Percentiles rank a stretch among this genome's conserved stretches.
Evolutionary conservation across 1,284 basidiomycete species (phyloP).

Genomic region (Cryptococcus wingfieldii): DNA sequence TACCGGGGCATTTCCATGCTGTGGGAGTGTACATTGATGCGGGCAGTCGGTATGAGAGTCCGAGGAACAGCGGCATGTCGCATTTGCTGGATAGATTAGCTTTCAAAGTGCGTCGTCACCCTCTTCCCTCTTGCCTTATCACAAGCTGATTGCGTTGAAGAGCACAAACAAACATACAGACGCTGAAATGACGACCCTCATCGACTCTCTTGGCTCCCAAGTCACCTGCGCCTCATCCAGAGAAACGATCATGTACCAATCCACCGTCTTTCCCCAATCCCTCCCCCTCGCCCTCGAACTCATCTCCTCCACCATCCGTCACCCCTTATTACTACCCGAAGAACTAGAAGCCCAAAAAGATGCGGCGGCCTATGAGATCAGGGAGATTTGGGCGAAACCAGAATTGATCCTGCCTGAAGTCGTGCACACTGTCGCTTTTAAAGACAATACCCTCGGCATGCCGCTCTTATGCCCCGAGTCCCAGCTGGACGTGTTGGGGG

Average conservation of each 20-base stretch:
- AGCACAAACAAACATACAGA: slow-evolving; percentile 52
- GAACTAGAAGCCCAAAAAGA: slow-evolving; percentile 82
- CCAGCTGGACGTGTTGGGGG: slow-evolving; percentile 67
- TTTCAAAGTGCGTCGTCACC: slow-evolving; percentile 72
- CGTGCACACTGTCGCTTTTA: slow-evolving; percentile 80
- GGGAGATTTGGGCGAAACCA: slow-evolving; percentile 82
- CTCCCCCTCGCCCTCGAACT: slow-evolving; percentile 78
- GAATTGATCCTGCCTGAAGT: slow-evolving; percentile 95
- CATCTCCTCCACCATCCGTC: slow-evolving; percentile 84
- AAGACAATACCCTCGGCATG: slow-evolving; percentile 76
- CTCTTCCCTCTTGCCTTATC: neutral
- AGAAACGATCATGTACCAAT: slow-evolving; percentile 98
- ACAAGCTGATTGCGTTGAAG: slow-evolving; percentile 24
- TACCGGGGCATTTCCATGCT: slow-evolving; percentile 91
- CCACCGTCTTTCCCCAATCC: slow-evolving; percentile 82
- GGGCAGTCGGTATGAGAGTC: slow-evolving; percentile 85
- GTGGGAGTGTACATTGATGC: slow-evolving; percentile 92
- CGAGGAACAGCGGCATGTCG: slow-evolving; percentile 71
- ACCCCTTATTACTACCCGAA: slow-evolving; percentile 69
- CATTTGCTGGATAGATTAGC: slow-evolving; percentile 94
- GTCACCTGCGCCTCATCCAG: slow-evolving; percentile 86
- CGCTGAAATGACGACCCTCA: slow-evolving; percentile 74
- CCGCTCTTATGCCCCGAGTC: slow-evolving; percentile 83
- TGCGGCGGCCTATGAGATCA: slow-evolving; percentile 87
- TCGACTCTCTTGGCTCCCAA: slow-evolving; percentile 85